Evolutionary conservation across 495 filamentous ascomycete species (phyloP).

Genomic region (Penicillium herquei): DNA sequence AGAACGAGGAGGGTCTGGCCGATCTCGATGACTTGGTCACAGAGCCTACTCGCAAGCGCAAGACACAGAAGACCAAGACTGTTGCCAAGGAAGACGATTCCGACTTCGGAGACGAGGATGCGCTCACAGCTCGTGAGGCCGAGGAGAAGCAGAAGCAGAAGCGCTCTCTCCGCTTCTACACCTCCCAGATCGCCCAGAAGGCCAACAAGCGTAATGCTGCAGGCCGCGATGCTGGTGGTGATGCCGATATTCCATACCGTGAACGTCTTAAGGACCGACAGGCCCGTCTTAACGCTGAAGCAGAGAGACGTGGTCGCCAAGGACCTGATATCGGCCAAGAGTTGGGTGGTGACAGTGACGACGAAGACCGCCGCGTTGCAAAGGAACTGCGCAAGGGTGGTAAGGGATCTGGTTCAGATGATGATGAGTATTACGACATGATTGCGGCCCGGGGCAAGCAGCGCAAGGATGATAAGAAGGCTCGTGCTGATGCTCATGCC

Average conservation of each 20-base stretch:
- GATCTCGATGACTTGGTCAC: slow-evolving; percentile 52
- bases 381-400: slow-evolving; percentile 42
- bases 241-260: slow-evolving; percentile 85
- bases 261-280: slow-evolving; percentile 84
- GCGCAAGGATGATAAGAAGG: slow-evolving; percentile 74
- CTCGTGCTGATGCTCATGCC: slow-evolving; percentile 51
- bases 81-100: slow-evolving; percentile 46
- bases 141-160: slow-evolving; percentile 82
- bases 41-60: slow-evolving; percentile 29
- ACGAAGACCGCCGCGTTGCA: slow-evolving; percentile 43
- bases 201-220: slow-evolving; percentile 80
- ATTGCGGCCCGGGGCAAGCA: slow-evolving; percentile 65
- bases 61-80: slow-evolving; percentile 34
- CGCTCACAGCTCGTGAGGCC: slow-evolving; percentile 60
- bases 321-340: slow-evolving; percentile 56
- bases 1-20: slow-evolving; percentile 70
- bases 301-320: slow-evolving; percentile 77
- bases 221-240: slow-evolving; percentile 82
- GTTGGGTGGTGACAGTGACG: slow-evolving; percentile 66
- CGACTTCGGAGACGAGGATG: slow-evolving; percentile 67
- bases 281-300: slow-evolving; percentile 79
- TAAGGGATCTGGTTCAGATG: slow-evolving; percentile 39
- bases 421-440: slow-evolving; percentile 89
- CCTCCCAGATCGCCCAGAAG: slow-evolving; percentile 91
- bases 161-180: slow-evolving; percentile 92